Base-by-base conservation (phyloP, 495 filamentous ascomycete genomes). In the Neurospora pannonica region DNA sequence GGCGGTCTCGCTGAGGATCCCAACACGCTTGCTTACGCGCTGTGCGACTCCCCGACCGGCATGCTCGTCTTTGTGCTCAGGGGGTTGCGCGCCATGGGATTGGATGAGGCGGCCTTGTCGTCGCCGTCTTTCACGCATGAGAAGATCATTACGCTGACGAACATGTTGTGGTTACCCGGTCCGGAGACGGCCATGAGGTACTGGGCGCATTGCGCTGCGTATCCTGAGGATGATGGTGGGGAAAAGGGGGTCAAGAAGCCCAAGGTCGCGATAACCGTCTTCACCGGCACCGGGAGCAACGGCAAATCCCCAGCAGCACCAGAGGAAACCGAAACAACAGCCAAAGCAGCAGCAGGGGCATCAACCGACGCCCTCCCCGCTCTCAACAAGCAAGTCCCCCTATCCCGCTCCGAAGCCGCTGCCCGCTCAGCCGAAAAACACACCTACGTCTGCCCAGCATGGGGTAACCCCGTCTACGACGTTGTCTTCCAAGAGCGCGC, bases 31-130 rank as follows among this genome's bases (percentile, higher is more conserved):
- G 79, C 84, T 4, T 88, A 88, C 74, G 87, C 85, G 7, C 76
- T 89, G 4, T 88, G 86, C 72, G 87, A 89, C 70, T 88, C 86
- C 3, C 87, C 87, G 1, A 85, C 84, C 10, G 87, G 87, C 8
- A 79, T 88, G 40, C 75, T 89, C 34, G 82, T 84, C 34, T 81
- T 86, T 39, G 80, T 86, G 11, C 73, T 85, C 62, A 81, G 81
- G 71, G 79, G 75, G 10, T 77, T 88, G n/a, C 74, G 80, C 36
- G 73, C 77, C 17, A 76, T 79, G 28, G 78, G 77, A 21, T 76
- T 83, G 3, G 73, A 73, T 19, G 31, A 82, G 80, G 70, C 77
- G 75, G 48, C 15, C 54, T 67, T 67, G 54, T 67, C 54, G 5
- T 36, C 13, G 28, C 3, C 54, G 28, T 7, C 13, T 15, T 81